phyloP scores from a whole-genome alignment of 345 rosid genomes.

The Diplotaxis tenuifolia region DNA sequence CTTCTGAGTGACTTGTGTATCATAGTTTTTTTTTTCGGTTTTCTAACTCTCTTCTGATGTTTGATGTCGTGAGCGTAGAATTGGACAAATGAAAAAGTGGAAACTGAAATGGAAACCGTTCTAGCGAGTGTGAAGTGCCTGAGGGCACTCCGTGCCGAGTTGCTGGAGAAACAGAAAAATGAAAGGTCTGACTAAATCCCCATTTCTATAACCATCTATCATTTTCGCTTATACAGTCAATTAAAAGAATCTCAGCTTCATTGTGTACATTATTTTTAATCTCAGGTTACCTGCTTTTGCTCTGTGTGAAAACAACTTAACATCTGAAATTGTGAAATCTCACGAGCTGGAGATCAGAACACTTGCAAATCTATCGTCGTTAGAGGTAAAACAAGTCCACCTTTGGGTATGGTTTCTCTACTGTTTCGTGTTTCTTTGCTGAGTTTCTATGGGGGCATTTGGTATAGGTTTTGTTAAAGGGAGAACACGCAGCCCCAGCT shows the following conservation, averaged over 20 bases:
- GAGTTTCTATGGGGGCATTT: not conserved
- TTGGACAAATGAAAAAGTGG: conserved; percentile 69
- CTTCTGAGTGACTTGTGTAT: not conserved
- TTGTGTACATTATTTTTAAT: not conserved
- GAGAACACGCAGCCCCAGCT: conserved; percentile 63
- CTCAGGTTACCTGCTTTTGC: conserved; percentile 84
- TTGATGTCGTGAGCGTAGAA: conserved; percentile 38
- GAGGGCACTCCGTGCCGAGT: conserved; percentile 73
- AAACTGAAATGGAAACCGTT: conserved; percentile 74
- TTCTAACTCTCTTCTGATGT: conserved; percentile 10
- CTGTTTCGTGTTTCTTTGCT: not conserved
- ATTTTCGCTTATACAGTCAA: not conserved
- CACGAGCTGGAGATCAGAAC: conserved; percentile 75
- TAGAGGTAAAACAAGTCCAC: conserved; percentile 43
- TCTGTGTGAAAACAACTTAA: conserved; percentile 64
- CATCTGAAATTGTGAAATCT: conserved; percentile 49
- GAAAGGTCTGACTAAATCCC: conserved; percentile 51
- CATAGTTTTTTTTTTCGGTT: conserved; percentile 10
- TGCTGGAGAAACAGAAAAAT: conserved; percentile 71
- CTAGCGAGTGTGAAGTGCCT: conserved; percentile 66
- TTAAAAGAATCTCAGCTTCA: not conserved
- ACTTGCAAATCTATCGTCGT: not conserved
- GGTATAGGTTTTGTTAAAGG: conserved; percentile 61
- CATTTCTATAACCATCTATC: not conserved
- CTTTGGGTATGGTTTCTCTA: not conserved